A percentile compares a stretch with the other conserved stretches of the same genome.
phyloP scores from a whole-genome alignment of 768 basidiomycete genomes.

The Phanerochaete carnosa region DNA sequence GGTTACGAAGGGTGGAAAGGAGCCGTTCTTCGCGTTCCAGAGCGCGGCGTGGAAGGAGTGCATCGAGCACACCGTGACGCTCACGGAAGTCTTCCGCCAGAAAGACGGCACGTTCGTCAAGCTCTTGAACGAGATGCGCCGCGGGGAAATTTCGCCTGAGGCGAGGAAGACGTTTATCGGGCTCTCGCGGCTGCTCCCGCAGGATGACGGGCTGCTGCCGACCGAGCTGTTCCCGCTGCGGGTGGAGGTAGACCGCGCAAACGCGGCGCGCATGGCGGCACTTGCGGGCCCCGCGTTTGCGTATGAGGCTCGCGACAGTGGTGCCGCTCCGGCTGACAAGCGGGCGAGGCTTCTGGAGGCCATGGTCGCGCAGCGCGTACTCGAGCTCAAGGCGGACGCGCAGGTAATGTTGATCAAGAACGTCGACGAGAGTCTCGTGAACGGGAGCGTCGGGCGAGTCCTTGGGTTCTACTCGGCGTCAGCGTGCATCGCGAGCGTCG shows the following conservation, averaged over 20 bases:
- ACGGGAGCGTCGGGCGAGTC: conserved; percentile 63
- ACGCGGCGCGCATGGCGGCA: conserved; percentile 47
- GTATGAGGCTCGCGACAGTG: conserved; percentile 54
- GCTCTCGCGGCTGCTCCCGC: conserved; percentile 36
- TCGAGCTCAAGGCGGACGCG: conserved; percentile 57
- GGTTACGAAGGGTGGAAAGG: conserved; percentile 40
- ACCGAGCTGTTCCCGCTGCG: conserved; percentile 64
- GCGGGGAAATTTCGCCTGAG: conserved; percentile 46
- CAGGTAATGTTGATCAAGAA: conserved; percentile 77
- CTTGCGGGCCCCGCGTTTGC: conserved; percentile 39
- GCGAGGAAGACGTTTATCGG: conserved; percentile 47
- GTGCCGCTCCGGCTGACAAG: conserved; percentile 35
- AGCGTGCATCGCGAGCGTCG: conserved; percentile 16
- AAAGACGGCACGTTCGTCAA: conserved; percentile 67
- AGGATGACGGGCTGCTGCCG: conserved; percentile 34
- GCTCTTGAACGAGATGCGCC: conserved; percentile 74
- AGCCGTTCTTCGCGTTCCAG: conserved; percentile 64
- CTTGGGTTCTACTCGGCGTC: conserved; percentile 44
- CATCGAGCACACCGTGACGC: conserved; percentile 55
- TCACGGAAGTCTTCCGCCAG: conserved; percentile 74
- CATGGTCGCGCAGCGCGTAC: conserved; percentile 54
- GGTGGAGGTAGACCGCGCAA: conserved; percentile 65
- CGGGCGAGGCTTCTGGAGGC: conserved; percentile 55
- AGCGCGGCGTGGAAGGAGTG: conserved; percentile 56
- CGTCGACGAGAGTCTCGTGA: conserved; percentile 57